Evolutionary conservation across 192 early-diverging fungal genomes (phyloP), one percentile per base, ranked within the genome.

Genomic region (Coemansia sp.): DNA sequence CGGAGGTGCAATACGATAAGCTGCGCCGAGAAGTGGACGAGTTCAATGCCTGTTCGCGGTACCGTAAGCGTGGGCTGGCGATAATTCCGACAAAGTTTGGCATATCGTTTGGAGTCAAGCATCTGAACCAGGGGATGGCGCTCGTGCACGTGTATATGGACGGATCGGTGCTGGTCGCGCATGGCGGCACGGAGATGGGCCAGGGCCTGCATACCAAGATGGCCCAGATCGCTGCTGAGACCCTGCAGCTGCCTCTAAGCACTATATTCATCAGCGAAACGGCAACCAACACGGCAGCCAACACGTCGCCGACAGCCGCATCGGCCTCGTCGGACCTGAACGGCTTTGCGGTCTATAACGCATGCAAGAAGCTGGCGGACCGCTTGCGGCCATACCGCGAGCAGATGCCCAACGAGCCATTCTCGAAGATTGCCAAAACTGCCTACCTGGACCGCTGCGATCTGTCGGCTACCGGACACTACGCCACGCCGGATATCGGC

Each of bases 161-260:
- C 55, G 92, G 92, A 1, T 88, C 88, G 0, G 86, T 94, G 26
- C 82, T 90, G 11, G 70, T 94, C 2, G 80, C 85, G 9, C 91
- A 93, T 65, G 91, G 88, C 57, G 89, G 89, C 36, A 87, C 88
- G n/a, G 91, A 94, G 59, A 92, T 94, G 90, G 92, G 92, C 37
- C 92, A 94, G 68, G 92, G 92, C 7, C 63, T 94, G 55, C 87
- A 93, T 58, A 94, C 91, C 13, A 94, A 94, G 76, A 88, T 92
- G 86, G 75, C 88, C 19, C 86, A 88, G 78, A 75, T 94, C 37
- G 88, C 88, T 14, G 88, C 91, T n/a, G 85, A 93, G 59, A 85
- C 84, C 3, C 81, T 94, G 35, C 68, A 78, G n/a, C 63, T 94
- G 47, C 86, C 91, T 6, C 66, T 90, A 18, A 69, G 76, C 12